Evolutionary conservation across 2,329 filamentous ascomycete species (phyloP), one percentile per base, ranked within the genome.

Genomic region (Sclerotinia glacialis): DNA sequence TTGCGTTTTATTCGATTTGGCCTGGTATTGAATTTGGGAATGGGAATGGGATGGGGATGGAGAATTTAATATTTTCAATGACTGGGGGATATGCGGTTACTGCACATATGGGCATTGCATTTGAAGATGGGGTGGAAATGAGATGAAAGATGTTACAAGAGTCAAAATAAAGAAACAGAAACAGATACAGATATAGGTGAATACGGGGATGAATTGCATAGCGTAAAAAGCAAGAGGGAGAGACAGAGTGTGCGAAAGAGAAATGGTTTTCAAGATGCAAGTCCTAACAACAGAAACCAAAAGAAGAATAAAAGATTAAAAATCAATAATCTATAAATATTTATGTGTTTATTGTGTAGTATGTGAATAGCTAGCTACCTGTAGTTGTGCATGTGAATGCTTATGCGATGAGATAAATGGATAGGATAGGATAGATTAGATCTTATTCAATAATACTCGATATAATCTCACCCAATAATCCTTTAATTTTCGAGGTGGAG

Each of bases 71-170:
- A 49, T n/a, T 49, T 26, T 61, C 14, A 49, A 49, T 26, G 58
- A 58, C 2, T 47, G 42, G 58, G 34, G 31, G 44, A 49, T 26
- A 37, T 16, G 46, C 46, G 5, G 31, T 26, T 49, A 26, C 31
- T 61, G 28, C n/a, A 61, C 58, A 61, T 49, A 61, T 37, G 58
- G 58, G 28, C 18, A 37, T 37, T 40, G 18, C 58, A 40, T 26
- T 26, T 61, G 44, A 26, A 37, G 42, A 37, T 12, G 42, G 58
- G 18, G 44, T 49, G 47, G 28, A 12, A 46, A 60, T 54, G 31
- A 5, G 4, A 40, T 16, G 37, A 40, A 40, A 40, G 37, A 40
- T 40, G 12, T 40, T 40, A 40, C 14, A 40, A 40, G 37, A 16
- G 18, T 34, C 28, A 37, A 54, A 31, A 37, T 54, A 12, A 34